These are phyloP conservation scores for Dioscorea cayenensis DNA, from an alignment of 116 monocot species.

Conservation along the genomic window DNA sequence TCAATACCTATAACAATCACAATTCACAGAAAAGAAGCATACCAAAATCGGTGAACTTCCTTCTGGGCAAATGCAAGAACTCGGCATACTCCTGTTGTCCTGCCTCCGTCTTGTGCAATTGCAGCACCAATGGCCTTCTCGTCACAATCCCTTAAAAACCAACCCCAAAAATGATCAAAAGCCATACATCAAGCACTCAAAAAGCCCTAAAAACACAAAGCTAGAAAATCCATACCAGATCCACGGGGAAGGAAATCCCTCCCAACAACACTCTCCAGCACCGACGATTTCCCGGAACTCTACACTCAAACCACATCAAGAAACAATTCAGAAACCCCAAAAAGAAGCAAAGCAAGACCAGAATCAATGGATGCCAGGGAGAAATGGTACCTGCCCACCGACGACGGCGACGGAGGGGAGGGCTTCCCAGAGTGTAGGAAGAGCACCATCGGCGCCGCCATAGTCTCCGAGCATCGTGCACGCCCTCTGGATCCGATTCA, in stretches of 20 bases:
- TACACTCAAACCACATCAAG: conserved; percentile 14
- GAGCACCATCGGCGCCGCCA: conserved; percentile 63
- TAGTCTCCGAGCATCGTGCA: conserved; percentile 95
- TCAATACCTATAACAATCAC: too few relatives aligned
- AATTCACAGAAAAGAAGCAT: conserved; percentile 2
- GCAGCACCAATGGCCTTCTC: conserved; percentile 87
- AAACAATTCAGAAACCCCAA: background rate
- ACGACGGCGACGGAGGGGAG: conserved; percentile 97
- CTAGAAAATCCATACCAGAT: conserved; percentile 44
- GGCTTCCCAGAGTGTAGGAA: conserved; percentile 95
- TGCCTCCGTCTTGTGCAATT: conserved; percentile 82
- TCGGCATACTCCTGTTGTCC: conserved; percentile 73
- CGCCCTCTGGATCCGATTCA: conserved; percentile 88
- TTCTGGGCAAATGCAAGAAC: conserved; percentile 82
- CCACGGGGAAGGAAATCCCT: conserved; percentile 92
- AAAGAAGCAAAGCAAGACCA: background rate
- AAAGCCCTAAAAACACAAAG: background rate
- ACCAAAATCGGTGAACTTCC: conserved; percentile 77
- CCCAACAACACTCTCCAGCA: conserved; percentile 96
- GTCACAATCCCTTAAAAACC: conserved; percentile 77
- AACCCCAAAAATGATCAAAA: background rate
- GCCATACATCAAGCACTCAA: background rate
- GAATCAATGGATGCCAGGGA: background rate
- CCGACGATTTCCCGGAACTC: conserved; percentile 98
- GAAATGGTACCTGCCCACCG: conserved; percentile 66